Percentiles rank a stretch among this genome's conserved stretches.
Conservation (phyloP, 352 stramenopile species). For the Thraustochytrium sp. region DNA sequence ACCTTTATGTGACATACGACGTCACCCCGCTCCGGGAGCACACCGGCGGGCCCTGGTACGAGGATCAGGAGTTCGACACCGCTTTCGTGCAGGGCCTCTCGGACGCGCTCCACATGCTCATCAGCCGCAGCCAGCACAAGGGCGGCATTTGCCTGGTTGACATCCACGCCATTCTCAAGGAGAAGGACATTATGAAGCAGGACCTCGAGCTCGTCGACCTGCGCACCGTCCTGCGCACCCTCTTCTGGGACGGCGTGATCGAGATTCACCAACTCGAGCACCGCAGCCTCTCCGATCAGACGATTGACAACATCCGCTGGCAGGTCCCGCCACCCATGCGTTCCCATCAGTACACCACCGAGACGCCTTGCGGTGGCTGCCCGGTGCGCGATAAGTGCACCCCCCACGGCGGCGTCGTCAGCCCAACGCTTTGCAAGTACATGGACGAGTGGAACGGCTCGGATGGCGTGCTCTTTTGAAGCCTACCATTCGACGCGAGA, state of each 20-base stretch:
- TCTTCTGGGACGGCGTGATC: slow-evolving; percentile 44
- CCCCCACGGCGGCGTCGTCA: slow-evolving; percentile 27
- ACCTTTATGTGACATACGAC: slow-evolving; percentile 97
- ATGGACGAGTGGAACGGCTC: slow-evolving; percentile 41
- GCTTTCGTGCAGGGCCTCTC: slow-evolving; percentile 95
- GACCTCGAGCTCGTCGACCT: slow-evolving; percentile 27
- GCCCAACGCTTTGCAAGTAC: slow-evolving; percentile 40
- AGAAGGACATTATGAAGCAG: neutral
- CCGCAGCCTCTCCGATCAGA: neutral
- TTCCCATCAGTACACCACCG: neutral
- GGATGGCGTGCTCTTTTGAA: slow-evolving; percentile 30
- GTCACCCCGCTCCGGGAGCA: slow-evolving; percentile 92
- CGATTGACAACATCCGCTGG: neutral
- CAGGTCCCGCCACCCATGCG: neutral
- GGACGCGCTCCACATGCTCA: slow-evolving; percentile 84
- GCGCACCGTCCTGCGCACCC: slow-evolving; percentile 24
- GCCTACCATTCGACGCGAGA: no score
- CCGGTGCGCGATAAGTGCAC: slow-evolving; percentile 36
- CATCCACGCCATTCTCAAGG: neutral
- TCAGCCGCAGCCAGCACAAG: slow-evolving; percentile 42
- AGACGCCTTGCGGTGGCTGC: slow-evolving; percentile 38
- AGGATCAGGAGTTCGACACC: slow-evolving; percentile 97
- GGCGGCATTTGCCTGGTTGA: neutral
- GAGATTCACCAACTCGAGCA: neutral
- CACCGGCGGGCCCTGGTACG: slow-evolving; percentile 98